Percentiles rank a stretch among this genome's conserved stretches.
phyloP scores from a whole-genome alignment of 805 yeast species.

The Metschnikowia amazonensis region DNA sequence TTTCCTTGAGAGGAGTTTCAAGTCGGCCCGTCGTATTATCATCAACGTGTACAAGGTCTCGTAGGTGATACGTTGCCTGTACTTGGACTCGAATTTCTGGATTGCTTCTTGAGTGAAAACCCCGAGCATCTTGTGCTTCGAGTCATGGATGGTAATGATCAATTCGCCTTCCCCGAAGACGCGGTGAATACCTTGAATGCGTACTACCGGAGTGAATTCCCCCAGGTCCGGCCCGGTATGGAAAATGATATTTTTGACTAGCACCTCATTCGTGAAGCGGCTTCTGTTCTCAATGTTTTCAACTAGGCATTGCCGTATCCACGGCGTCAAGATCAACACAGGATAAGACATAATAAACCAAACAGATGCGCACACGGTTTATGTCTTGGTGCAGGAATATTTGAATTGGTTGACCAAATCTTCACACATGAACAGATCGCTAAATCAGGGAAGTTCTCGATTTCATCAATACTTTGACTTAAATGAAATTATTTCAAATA shows the following conservation, averaged over 20 bases:
- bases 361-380: not conserved
- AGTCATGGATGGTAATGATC: constrained; percentile 31
- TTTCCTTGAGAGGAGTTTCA: constrained; percentile 20
- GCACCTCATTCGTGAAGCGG: constrained; percentile 5
- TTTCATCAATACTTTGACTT: too few species aligned
- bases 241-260: constrained; percentile 18
- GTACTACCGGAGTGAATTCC: constrained; percentile 23
- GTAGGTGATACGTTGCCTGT: constrained; percentile 34
- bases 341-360: constrained; percentile 13
- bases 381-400: not conserved
- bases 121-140: constrained; percentile 28
- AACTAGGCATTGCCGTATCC: constrained; percentile 11
- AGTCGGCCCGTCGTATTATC: constrained; percentile 25
- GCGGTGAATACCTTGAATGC: constrained; percentile 26
- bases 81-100: constrained; percentile 26
- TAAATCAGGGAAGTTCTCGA: too few species aligned
- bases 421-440: too few species aligned
- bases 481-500: too few species aligned
- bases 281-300: constrained; percentile 5
- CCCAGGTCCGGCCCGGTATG: constrained; percentile 9
- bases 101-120: constrained; percentile 28
- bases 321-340: constrained; percentile 14
- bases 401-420: not conserved
- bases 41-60: constrained; percentile 27
- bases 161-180: constrained; percentile 23